These are phyloP conservation scores for Penicillium sclerotigenum DNA, from an alignment of 2,329 filamentous ascomycete genomes.

Conservation along the genomic window DNA sequence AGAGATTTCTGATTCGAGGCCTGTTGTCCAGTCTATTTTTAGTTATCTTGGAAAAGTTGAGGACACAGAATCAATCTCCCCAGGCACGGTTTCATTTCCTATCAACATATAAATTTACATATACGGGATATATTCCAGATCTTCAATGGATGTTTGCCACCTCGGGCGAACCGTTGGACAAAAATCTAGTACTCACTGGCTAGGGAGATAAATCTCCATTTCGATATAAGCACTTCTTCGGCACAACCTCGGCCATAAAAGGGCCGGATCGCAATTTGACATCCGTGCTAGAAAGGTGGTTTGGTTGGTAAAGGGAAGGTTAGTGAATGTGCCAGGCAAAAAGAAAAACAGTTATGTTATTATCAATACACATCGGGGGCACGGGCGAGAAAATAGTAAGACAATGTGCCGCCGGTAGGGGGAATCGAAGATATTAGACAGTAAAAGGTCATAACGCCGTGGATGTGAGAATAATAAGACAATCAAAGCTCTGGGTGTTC, in stretches of 20 bases:
- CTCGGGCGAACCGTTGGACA: constrained; percentile 33
- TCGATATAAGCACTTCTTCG: constrained; percentile 95
- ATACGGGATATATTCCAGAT: constrained; percentile 59
- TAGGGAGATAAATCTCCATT: constrained; percentile 18
- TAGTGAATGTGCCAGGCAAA: neutral
- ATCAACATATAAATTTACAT: constrained; percentile 37
- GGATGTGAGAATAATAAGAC: constrained; percentile 10
- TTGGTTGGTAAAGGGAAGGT: constrained; percentile 14
- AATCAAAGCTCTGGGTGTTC: constrained; percentile 43
- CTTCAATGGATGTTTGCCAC: constrained; percentile 47
- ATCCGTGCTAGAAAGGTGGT: constrained; percentile 73
- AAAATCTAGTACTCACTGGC: constrained; percentile 46
- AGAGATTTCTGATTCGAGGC: constrained; percentile 18
- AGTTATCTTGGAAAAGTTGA: neutral
- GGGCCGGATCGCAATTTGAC: constrained; percentile 97
- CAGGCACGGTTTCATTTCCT: neutral
- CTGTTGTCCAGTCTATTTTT: neutral
- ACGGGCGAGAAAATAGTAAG: constrained; percentile 23
- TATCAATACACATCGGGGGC: constrained; percentile 34
- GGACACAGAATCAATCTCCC: neutral
- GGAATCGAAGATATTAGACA: constrained; percentile 26
- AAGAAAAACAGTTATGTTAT: constrained; percentile 25
- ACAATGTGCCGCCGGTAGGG: constrained; percentile 29
- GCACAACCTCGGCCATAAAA: constrained; percentile 87
- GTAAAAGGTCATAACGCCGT: constrained; percentile 33